These are phyloP conservation scores for Blastobotrys illinoisensis DNA, from an alignment of 1,139 yeast genomes.

Conservation along the genomic window DNA sequence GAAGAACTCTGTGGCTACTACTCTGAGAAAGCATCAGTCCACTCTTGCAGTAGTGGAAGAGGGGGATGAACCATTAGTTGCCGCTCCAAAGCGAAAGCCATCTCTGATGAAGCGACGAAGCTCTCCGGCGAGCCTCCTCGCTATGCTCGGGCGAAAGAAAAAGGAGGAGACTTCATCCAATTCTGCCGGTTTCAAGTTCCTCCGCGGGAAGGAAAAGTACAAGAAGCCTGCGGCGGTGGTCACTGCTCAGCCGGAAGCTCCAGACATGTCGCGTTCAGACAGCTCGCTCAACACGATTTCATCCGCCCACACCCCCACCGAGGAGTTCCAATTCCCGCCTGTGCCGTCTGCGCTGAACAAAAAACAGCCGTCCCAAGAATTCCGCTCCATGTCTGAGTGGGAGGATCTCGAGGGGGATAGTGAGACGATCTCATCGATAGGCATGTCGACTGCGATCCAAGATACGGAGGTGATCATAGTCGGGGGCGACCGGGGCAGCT, in stretches of 20 bases:
- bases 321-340: not conserved
- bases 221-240: not conserved
- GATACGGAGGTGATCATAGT: constrained; percentile 11
- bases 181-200: not conserved
- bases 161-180: not conserved
- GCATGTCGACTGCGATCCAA: not conserved
- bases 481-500: constrained; percentile 2
- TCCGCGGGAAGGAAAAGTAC: not conserved
- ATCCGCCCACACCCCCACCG: not conserved
- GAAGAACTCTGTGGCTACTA: not conserved
- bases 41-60: not conserved
- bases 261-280: not conserved
- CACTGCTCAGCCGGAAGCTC: not conserved
- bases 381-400: constrained; percentile 11
- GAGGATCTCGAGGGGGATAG: constrained; percentile 10
- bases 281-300: not conserved
- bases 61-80: not conserved
- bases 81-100: not conserved
- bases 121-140: not conserved
- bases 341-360: not conserved
- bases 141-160: not conserved
- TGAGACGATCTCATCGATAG: not conserved
- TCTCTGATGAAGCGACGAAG: not conserved
- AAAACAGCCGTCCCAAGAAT: not conserved
- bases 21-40: not conserved